Evolutionary conservation across 345 rosid genomes (phyloP).

Genomic region (Kernera saxatilis): DNA sequence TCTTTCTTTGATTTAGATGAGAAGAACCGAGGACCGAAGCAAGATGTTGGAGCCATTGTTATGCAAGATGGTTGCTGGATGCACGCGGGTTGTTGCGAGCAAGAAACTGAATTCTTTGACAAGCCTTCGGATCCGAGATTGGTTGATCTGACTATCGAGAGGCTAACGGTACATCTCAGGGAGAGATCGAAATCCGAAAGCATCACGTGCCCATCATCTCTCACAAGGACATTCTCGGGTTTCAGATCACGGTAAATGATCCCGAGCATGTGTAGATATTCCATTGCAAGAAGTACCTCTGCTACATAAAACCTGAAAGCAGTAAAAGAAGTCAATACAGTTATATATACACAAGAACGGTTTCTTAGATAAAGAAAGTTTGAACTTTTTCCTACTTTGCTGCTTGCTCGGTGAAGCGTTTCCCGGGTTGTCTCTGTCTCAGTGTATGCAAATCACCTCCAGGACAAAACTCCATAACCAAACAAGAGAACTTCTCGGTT

Average conservation of each 20-base stretch:
- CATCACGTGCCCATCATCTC: conserved; percentile 92
- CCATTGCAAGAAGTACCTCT: conserved; percentile 77
- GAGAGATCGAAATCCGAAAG: conserved; percentile 90
- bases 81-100: conserved; percentile 54
- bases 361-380: not conserved
- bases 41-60: conserved; percentile 50
- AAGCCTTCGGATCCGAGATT: conserved; percentile 41
- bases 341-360: not conserved
- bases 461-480: conserved; percentile 87
- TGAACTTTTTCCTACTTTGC: conserved; percentile 46
- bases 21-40: conserved; percentile 56
- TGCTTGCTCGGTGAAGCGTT: conserved; percentile 75
- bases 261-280: conserved; percentile 87
- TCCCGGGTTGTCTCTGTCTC: conserved; percentile 76
- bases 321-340: not conserved
- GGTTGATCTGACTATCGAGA: conserved; percentile 50
- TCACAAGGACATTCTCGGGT: conserved; percentile 85
- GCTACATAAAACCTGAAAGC: conserved; percentile 71
- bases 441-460: conserved; percentile 89
- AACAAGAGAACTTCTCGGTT: conserved; percentile 76
- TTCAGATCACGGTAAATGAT: conserved; percentile 79
- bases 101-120: conserved; percentile 45
- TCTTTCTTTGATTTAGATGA: conserved; percentile 51
- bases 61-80: conserved; percentile 59
- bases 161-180: conserved; percentile 56